Base-by-base conservation (phyloP, 2,329 filamentous ascomycete genomes). In the Pseudogymnoascus sp. region DNA sequence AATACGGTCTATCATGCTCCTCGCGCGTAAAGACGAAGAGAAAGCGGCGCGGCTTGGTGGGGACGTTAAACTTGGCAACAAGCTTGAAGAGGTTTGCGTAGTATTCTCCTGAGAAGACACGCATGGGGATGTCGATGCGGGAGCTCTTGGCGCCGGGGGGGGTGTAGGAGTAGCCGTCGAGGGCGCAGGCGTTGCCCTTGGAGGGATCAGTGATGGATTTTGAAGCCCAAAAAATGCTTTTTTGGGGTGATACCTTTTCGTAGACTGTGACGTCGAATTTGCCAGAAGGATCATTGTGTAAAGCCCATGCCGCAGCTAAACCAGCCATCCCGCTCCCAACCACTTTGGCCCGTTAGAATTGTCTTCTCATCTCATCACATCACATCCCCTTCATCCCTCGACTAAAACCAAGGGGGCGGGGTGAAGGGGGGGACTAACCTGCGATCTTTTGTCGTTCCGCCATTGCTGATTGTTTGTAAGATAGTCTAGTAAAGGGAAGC, bases 11-110 rank as follows among this genome's bases (percentile, higher is more conserved):
- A 2, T 18, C 50, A 3, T 56, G 50, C 16, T 56, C 50, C n/a
- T 56, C 50, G n/a, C 50, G 50, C n/a, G 50, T 56, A n/a, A 56
- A 56, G 50, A 56, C 50, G n/a, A 56, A 56, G 50, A 56, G 50
- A 10, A 56, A 56, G 33, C 50, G 50, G 3, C 50, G 50, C 8
- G 50, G 50, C 50, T 56, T 33, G n/a, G 50, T 28, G 25, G 50
- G 50, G 50, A 56, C 50, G 5, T 56, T 56, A 28, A 56, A 56
- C 5, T 56, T 10, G 10, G 50, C 50, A 1, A 56, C 50, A 1
- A 56, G 50, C 10, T 56, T 56, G 28, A 56, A 56, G 10, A 56
- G 50, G 16, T 56, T 56, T 1, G 50, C 50, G n/a, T 56, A 56
- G 50, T 56, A 56, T n/a, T 56, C 50, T 2, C 50, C 50, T 1